Percentiles rank a stretch among this genome's conserved stretches.
Evolutionary conservation across 345 rosid genomes (phyloP).

Genomic region (Brassica carinata): DNA sequence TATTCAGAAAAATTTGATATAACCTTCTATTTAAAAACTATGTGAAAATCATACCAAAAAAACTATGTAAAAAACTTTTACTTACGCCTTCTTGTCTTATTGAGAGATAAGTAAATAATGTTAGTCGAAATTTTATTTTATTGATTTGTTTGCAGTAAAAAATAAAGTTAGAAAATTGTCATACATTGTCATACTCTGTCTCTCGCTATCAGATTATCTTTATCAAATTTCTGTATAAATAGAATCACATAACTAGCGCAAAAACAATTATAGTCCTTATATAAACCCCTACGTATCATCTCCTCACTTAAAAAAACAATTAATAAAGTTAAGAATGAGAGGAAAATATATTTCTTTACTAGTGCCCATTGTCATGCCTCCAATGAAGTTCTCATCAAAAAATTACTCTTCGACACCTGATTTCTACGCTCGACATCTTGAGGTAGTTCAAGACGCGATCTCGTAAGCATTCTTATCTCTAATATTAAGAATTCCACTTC

Average conservation of each 20-base stretch:
- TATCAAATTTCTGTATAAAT: not conserved
- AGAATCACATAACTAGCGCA: not conserved
- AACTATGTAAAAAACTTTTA: too few species aligned
- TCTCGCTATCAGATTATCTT: not conserved
- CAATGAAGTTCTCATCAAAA: too few species aligned
- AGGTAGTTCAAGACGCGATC: not conserved
- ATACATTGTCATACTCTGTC: not conserved
- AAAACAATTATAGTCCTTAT: slow-evolving; percentile 9
- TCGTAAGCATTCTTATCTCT: not conserved
- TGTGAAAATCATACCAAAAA: too few species aligned
- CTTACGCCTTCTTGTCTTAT: too few species aligned
- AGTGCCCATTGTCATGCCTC: not conserved
- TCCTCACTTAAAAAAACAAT: not conserved
- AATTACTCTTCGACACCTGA: not conserved
- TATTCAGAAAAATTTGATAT: too few species aligned
- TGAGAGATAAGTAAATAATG: too few species aligned
- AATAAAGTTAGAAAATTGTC: too few species aligned
- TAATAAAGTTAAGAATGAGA: slow-evolving; percentile 22
- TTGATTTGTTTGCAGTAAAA: too few species aligned
- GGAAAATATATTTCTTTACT: slow-evolving; percentile 9
- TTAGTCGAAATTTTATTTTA: too few species aligned
- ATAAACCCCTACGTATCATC: not conserved
- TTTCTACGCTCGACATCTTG: not conserved
- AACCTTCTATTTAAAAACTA: too few species aligned
- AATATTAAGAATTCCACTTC: not conserved